phyloP scores from a whole-genome alignment of 768 basidiomycete genomes.

The Tylopilus felleus region DNA sequence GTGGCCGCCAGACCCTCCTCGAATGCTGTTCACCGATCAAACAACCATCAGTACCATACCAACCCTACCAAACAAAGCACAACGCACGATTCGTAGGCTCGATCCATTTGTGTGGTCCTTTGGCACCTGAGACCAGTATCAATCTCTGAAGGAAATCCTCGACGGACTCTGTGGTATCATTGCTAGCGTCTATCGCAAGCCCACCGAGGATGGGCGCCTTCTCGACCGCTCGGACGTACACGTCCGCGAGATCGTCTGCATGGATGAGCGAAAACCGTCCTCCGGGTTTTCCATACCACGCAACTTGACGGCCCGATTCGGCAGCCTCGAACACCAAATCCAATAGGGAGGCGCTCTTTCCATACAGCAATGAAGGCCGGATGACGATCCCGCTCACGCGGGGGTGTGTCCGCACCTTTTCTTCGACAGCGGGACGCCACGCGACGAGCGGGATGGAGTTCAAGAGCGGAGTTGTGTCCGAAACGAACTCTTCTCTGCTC shows the following conservation, averaged over 20 bases:
- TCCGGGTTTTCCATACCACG: slow-evolving; percentile 24
- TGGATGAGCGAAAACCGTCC: slow-evolving; percentile 30
- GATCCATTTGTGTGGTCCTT: slow-evolving; percentile 20
- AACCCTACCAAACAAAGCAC: not conserved
- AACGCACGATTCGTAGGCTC: slow-evolving; percentile 25
- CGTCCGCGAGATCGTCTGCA: slow-evolving; percentile 34
- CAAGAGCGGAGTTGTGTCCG: slow-evolving; percentile 19
- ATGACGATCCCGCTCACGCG: slow-evolving; percentile 35
- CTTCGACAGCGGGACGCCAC: slow-evolving; percentile 23
- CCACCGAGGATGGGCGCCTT: slow-evolving; percentile 29
- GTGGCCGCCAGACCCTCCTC: slow-evolving; percentile 25
- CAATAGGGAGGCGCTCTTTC: slow-evolving; percentile 24
- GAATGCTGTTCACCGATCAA: slow-evolving; percentile 9
- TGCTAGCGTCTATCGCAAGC: slow-evolving; percentile 30
- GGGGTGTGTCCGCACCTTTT: slow-evolving; percentile 7
- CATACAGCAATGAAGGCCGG: slow-evolving; percentile 31
- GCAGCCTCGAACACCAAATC: slow-evolving; percentile 25
- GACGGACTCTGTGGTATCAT: slow-evolving; percentile 28
- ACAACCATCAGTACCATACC: not conserved
- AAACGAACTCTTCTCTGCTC: slow-evolving; percentile 10
- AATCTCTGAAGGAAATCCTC: slow-evolving; percentile 28
- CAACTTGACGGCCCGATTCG: slow-evolving; percentile 14
- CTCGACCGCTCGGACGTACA: slow-evolving; percentile 33
- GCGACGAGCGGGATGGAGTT: slow-evolving; percentile 13
- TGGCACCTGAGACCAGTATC: slow-evolving; percentile 26